Conservation (phyloP, 441 rosid species). For the Pelargonium australe region DNA sequence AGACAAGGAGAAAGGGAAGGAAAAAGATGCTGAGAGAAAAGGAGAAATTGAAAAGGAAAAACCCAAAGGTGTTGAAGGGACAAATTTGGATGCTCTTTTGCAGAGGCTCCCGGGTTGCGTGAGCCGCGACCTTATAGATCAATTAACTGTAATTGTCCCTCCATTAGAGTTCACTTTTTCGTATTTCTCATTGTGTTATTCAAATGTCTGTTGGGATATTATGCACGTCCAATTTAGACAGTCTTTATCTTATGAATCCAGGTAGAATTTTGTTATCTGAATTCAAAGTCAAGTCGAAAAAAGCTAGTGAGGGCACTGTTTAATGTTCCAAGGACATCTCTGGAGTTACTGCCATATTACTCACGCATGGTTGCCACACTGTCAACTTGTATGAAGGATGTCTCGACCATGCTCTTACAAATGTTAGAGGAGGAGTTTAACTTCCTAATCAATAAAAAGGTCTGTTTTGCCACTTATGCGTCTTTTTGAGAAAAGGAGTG, state of each 20-base stretch:
- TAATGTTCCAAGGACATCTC: slow-evolving; percentile 93
- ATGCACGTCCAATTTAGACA: slow-evolving; percentile 11
- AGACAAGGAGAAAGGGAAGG: slow-evolving; percentile 75
- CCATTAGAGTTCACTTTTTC: slow-evolving; percentile 17
- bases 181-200: slow-evolving; percentile 1
- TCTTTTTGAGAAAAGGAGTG: slow-evolving; percentile 16
- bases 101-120: slow-evolving; percentile 97
- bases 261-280: slow-evolving; percentile 96
- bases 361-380: slow-evolving; percentile 95
- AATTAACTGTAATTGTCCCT: slow-evolving; percentile 59
- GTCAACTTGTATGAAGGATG: slow-evolving; percentile 93
- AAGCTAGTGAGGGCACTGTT: slow-evolving; percentile 91
- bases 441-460: slow-evolving; percentile 94
- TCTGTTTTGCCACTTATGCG: slow-evolving; percentile 22
- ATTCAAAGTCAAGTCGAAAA: slow-evolving; percentile 90
- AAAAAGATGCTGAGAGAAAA: slow-evolving; percentile 73
- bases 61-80: slow-evolving; percentile 78
- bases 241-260: slow-evolving; percentile 27
- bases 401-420: slow-evolving; percentile 80
- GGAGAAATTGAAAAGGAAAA: slow-evolving; percentile 82
- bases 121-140: slow-evolving; percentile 97
- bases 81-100: slow-evolving; percentile 85
- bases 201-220: slow-evolving; percentile 1
- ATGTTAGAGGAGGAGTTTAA: slow-evolving; percentile 99
- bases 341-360: slow-evolving; percentile 89